Percentiles rank a stretch among this genome's conserved stretches.
Conservation (phyloP, 2,329 filamentous ascomycete genomes). For the Cadophora malorum region DNA sequence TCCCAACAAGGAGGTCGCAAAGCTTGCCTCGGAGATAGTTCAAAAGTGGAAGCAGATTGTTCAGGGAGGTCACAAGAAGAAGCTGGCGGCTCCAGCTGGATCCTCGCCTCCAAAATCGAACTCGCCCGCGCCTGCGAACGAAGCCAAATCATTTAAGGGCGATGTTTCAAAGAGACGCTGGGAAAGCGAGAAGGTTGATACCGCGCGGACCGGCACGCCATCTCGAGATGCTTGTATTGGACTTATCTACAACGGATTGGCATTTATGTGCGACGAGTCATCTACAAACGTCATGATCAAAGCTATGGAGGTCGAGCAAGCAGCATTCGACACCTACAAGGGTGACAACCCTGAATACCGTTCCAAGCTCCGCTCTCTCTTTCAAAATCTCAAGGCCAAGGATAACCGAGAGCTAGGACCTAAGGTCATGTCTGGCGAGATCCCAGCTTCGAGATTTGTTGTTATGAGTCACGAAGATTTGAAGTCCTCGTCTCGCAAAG, state of each 20-base stretch:
- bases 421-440: conserved; percentile 76
- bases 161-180: conserved; percentile 81
- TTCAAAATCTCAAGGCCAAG: conserved; percentile 93
- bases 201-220: conserved; percentile 74
- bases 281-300: conserved; percentile 74
- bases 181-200: conserved; percentile 80
- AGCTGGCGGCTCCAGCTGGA: conserved; percentile 36
- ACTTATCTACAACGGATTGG: conserved; percentile 90
- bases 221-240: conserved; percentile 86
- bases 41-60: conserved; percentile 86
- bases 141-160: conserved; percentile 60
- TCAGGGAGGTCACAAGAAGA: conserved; percentile 66
- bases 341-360: conserved; percentile 80
- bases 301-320: conserved; percentile 82
- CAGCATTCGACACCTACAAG: conserved; percentile 73
- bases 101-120: conserved; percentile 36
- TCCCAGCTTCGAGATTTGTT: conserved; percentile 77
- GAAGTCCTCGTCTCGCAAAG: conserved; percentile 82
- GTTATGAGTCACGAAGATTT: conserved; percentile 89
- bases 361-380: conserved; percentile 88
- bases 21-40: conserved; percentile 81
- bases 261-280: conserved; percentile 72
- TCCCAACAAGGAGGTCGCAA: conserved; percentile 79
- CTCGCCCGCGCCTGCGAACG: conserved; percentile 50
- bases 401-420: conserved; percentile 79